phyloP scores from a whole-genome alignment of 129 eudicot genomes.

The Centella asiatica region DNA sequence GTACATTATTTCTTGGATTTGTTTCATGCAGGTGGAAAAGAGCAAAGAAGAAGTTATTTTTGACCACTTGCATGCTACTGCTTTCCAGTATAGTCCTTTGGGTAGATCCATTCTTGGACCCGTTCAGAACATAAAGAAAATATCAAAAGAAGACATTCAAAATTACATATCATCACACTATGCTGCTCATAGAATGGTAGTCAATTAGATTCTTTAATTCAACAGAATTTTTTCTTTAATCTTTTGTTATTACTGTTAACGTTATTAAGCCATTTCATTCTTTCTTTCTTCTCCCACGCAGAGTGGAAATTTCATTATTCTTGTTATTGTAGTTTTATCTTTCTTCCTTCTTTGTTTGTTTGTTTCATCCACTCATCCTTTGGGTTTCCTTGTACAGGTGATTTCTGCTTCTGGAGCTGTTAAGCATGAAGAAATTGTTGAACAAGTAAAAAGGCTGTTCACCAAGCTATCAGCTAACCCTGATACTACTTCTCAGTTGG shows the following conservation, averaged over 20 bases:
- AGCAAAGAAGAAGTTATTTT: conserved; percentile 82
- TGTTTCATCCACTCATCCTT: neutral
- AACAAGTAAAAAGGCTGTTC: conserved; percentile 69
- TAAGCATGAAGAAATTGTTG: conserved; percentile 90
- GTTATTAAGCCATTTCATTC: no score
- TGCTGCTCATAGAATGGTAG: conserved; percentile 91
- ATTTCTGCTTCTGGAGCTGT: conserved; percentile 91
- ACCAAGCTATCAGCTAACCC: conserved; percentile 69
- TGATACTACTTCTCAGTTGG: conserved; percentile 70
- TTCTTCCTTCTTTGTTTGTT: no score
- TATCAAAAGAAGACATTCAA: conserved; percentile 48
- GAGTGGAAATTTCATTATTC: no score
- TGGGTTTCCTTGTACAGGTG: conserved; percentile 36
- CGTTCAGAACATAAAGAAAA: conserved; percentile 67
- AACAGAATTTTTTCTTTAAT: neutral
- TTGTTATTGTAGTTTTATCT: no score
- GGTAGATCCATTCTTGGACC: conserved; percentile 97
- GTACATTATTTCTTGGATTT: conserved; percentile 10
- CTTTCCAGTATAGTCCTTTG: conserved; percentile 86
- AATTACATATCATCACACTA: conserved; percentile 80
- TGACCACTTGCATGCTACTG: conserved; percentile 95
- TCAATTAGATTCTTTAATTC: conserved; percentile 1
- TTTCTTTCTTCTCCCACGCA: no score
- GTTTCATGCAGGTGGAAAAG: conserved; percentile 54
- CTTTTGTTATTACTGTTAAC: neutral